These are phyloP conservation scores for Neonectria coccinea DNA, from an alignment of 2,329 filamentous ascomycete species.

Conservation along the genomic window DNA sequence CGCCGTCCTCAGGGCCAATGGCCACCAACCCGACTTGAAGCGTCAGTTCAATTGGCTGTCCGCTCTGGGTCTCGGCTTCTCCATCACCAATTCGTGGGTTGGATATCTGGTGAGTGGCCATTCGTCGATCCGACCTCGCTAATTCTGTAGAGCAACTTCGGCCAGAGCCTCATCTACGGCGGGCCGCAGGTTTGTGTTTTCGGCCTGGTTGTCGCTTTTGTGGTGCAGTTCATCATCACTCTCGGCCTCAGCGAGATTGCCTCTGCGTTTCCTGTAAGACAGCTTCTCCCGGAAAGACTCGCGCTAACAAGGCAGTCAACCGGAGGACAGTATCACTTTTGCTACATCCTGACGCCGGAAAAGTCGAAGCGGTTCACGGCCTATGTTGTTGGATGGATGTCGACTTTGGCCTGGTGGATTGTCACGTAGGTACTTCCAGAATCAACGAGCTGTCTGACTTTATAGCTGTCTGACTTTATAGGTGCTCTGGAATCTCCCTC, in stretches of 20 bases:
- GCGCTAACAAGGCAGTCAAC: conserved; percentile 15
- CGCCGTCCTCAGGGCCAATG: conserved; percentile 26
- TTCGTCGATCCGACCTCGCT: background rate
- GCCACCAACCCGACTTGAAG: conserved; percentile 22
- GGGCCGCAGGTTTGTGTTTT: conserved; percentile 24
- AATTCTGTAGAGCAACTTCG: conserved; percentile 23
- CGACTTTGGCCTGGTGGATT: conserved; percentile 29
- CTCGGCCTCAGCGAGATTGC: conserved; percentile 26
- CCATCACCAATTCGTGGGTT: conserved; percentile 30
- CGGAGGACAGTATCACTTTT: conserved; percentile 31
- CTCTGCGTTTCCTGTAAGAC: conserved; percentile 27
- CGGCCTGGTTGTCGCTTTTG: conserved; percentile 20
- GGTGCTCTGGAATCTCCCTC: conserved; percentile 27
- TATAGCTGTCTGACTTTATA: conserved; percentile 5
- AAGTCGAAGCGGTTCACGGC: conserved; percentile 24
- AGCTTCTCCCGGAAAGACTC: background rate
- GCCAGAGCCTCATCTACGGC: conserved; percentile 28
- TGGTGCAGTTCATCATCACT: conserved; percentile 27
- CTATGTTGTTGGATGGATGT: conserved; percentile 25
- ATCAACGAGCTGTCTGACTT: too few relatives aligned
- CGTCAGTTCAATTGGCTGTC: conserved; percentile 31
- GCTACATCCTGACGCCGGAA: conserved; percentile 25
- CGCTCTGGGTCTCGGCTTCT: conserved; percentile 26
- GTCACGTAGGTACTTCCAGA: conserved; percentile 15
- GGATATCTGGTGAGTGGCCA: conserved; percentile 23